A percentile compares a stretch with the other conserved stretches of the same genome.
Evolutionary conservation across 192 early-diverging fungal species (phyloP).

Genomic region (Coemansia sp.): DNA sequence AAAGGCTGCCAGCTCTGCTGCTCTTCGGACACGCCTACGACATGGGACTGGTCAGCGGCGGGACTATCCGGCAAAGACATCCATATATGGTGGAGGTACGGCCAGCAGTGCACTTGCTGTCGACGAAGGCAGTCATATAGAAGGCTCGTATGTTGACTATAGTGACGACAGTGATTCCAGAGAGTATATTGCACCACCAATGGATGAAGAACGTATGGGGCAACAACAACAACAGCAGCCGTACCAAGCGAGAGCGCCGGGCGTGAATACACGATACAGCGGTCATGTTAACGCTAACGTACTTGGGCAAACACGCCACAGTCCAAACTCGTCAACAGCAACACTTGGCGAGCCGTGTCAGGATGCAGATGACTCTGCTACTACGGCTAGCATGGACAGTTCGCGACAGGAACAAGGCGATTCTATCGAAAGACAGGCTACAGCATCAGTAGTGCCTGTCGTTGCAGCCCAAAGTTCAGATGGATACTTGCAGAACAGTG

Average conservation of each 20-base stretch:
- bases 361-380: constrained; percentile 33
- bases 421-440: background rate
- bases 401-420: constrained; percentile 11
- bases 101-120: background rate
- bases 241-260: background rate
- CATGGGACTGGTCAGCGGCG: constrained; percentile 16
- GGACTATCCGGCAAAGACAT: constrained; percentile 3
- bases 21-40: constrained; percentile 32
- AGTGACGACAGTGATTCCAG: constrained; percentile 27
- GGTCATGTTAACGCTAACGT: background rate
- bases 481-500: no score
- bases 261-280: background rate
- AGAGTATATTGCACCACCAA: background rate
- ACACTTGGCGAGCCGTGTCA: constrained; percentile 37
- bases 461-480: background rate
- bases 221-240: constrained; percentile 5
- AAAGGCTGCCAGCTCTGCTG: constrained; percentile 38
- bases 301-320: constrained; percentile 14
- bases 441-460: background rate
- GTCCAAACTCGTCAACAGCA: constrained; percentile 44
- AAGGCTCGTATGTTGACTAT: constrained; percentile 49
- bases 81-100: constrained; percentile 2
- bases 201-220: constrained; percentile 1
- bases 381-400: constrained; percentile 46
- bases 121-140: constrained; percentile 8